Evolutionary conservation across 2,329 filamentous ascomycete genomes (phyloP).

Genomic region (Verticillium nonalfalfae): DNA sequence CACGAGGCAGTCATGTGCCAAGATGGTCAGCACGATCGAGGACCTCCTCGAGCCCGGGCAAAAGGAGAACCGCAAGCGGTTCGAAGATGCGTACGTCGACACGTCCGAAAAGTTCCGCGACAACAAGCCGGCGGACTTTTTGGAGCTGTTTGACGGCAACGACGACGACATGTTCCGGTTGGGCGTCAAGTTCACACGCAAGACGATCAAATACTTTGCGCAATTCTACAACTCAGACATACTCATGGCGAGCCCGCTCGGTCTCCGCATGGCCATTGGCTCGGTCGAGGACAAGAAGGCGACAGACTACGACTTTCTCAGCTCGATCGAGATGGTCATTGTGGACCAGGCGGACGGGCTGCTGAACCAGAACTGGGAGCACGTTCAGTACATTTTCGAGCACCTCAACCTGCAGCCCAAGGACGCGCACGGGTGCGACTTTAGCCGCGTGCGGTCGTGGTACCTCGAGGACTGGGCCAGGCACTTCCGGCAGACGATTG

Average conservation of each 20-base stretch:
- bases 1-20: constrained; percentile 78
- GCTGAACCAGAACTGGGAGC: constrained; percentile 98
- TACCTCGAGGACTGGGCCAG: constrained; percentile 85
- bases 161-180: constrained; percentile 96
- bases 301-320: constrained; percentile 83
- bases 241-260: constrained; percentile 83
- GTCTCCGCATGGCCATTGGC: constrained; percentile 84
- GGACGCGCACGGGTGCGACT: constrained; percentile 88
- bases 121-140: constrained; percentile 79
- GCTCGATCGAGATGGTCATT: constrained; percentile 84
- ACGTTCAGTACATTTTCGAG: constrained; percentile 85
- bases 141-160: constrained; percentile 85
- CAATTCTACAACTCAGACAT: constrained; percentile 97
- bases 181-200: constrained; percentile 94
- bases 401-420: constrained; percentile 88
- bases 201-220: constrained; percentile 90
- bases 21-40: constrained; percentile 71
- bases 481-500: constrained; percentile 77
- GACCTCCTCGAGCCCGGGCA: constrained; percentile 76
- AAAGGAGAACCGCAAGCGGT: constrained; percentile 90
- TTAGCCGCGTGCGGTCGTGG: constrained; percentile 82
- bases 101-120: constrained; percentile 62
- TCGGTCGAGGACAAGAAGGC: constrained; percentile 58
- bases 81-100: constrained; percentile 74
- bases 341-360: constrained; percentile 90